These are phyloP conservation scores for Penicillium sp. DNA, from an alignment of 2,329 filamentous ascomycete species.

Conservation along the genomic window DNA sequence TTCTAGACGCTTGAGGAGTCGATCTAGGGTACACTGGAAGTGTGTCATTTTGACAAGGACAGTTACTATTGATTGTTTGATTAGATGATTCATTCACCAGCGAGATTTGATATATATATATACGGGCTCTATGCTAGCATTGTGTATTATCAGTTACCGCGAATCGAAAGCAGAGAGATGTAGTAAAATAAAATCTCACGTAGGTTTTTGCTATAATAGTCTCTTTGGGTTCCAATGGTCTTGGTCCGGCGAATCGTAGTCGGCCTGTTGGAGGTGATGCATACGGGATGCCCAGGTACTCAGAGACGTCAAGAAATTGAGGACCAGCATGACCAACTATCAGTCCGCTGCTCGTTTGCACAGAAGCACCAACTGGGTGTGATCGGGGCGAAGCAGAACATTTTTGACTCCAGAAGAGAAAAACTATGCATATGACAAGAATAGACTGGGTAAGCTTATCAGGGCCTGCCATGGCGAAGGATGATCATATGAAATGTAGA, in stretches of 20 bases:
- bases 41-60: slow-evolving; percentile 19
- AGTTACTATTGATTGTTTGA: slow-evolving; percentile 19
- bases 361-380: neutral
- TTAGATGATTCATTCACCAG: neutral
- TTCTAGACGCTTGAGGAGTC: slow-evolving; percentile 19
- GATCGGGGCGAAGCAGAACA: neutral
- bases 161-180: too few species aligned
- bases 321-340: slow-evolving; percentile 23
- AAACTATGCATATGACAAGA: neutral
- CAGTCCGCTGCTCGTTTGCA: slow-evolving; percentile 25
- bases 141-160: neutral
- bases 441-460: neutral
- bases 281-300: slow-evolving; percentile 33
- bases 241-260: slow-evolving; percentile 28
- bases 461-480: neutral
- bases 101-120: neutral
- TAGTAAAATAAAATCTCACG: neutral
- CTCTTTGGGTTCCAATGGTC: slow-evolving; percentile 6
- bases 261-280: slow-evolving; percentile 27
- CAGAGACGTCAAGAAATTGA: slow-evolving; percentile 16
- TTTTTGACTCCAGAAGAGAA: neutral
- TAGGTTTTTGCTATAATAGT: neutral
- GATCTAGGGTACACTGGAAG: slow-evolving; percentile 21
- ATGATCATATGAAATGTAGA: neutral
- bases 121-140: slow-evolving; percentile 13